phyloP scores from a whole-genome alignment of 176 grass and related monocot species.

The Phoenix roebelenii region DNA sequence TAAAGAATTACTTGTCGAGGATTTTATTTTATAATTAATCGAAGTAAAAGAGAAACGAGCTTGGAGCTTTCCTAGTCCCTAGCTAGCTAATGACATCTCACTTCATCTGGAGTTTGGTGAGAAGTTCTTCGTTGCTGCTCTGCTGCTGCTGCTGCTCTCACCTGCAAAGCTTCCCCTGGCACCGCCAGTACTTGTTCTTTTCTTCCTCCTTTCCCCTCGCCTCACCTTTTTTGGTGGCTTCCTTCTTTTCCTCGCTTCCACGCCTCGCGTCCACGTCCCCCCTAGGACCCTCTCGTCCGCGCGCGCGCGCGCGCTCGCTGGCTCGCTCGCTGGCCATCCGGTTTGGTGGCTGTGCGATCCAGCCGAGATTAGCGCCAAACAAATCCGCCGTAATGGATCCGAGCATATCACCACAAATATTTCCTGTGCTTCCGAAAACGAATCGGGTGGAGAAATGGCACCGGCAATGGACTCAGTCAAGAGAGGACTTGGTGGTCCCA shows the following conservation, averaged over 20 bases:
- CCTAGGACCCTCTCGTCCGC: not conserved
- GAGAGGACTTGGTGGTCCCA: too few relatives aligned
- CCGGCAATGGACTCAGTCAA: too few relatives aligned
- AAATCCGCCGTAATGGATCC: too few relatives aligned
- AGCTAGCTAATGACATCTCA: not conserved
- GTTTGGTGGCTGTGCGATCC: not conserved
- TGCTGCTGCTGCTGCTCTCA: not conserved
- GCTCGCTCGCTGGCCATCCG: not conserved
- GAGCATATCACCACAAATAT: too few relatives aligned
- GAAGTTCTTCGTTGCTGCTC: not conserved
- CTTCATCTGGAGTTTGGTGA: not conserved
- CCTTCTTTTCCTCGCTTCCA: not conserved
- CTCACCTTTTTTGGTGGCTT: not conserved
- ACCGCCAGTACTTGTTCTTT: conserved; percentile 4
- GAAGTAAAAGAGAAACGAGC: too few relatives aligned
- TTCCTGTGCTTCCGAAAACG: too few relatives aligned
- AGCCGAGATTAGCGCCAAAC: too few relatives aligned
- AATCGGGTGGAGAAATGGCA: too few relatives aligned
- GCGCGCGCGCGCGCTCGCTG: not conserved
- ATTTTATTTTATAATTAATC: too few relatives aligned
- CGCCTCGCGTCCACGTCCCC: not conserved
- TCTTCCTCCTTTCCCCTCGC: not conserved
- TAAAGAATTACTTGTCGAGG: not conserved
- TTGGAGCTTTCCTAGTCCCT: too few relatives aligned
- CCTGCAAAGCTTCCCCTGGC: not conserved